Percentiles rank a stretch among this genome's conserved stretches.
These are phyloP conservation scores for Pelargonium exstipulatum DNA, from an alignment of 441 rosid species.

Conservation along the genomic window DNA sequence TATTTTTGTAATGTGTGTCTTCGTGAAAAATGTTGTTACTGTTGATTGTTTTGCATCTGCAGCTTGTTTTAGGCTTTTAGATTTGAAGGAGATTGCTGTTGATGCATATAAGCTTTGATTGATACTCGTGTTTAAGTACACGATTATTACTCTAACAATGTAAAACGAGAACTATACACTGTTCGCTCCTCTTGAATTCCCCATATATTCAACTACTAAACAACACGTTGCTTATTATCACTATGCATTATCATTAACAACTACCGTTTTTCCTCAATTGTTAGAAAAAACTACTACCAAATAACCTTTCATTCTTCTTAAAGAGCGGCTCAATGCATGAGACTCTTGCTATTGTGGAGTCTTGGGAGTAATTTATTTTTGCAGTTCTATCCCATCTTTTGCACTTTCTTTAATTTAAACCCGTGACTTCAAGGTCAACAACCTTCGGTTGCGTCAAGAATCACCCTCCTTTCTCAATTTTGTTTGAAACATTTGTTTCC, in stretches of 20 bases:
- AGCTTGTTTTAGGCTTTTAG: neutral
- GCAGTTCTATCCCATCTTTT: too few relatives aligned
- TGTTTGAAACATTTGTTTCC: too few relatives aligned
- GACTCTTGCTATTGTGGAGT: too few relatives aligned
- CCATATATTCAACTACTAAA: neutral
- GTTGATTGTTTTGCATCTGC: neutral
- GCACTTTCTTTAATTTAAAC: too few relatives aligned
- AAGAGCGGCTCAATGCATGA: too few relatives aligned
- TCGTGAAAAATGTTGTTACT: neutral
- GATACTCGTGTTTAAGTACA: neutral
- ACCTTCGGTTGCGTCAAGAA: too few relatives aligned
- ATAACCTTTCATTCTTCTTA: too few relatives aligned
- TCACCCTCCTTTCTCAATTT: too few relatives aligned
- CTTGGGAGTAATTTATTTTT: too few relatives aligned
- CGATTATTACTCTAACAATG: neutral
- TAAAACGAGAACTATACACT: neutral
- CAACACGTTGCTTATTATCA: neutral
- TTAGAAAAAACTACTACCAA: neutral
- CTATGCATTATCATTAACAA: neutral
- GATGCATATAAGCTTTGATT: neutral
- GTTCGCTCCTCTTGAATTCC: neutral
- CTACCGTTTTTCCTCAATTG: neutral
- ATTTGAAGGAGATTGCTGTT: neutral
- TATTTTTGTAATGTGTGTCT: neutral
- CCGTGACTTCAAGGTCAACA: too few relatives aligned